These are phyloP conservation scores for Wickerhamiella hasegawae DNA, from an alignment of 805 yeast species.

Conservation along the genomic window DNA sequence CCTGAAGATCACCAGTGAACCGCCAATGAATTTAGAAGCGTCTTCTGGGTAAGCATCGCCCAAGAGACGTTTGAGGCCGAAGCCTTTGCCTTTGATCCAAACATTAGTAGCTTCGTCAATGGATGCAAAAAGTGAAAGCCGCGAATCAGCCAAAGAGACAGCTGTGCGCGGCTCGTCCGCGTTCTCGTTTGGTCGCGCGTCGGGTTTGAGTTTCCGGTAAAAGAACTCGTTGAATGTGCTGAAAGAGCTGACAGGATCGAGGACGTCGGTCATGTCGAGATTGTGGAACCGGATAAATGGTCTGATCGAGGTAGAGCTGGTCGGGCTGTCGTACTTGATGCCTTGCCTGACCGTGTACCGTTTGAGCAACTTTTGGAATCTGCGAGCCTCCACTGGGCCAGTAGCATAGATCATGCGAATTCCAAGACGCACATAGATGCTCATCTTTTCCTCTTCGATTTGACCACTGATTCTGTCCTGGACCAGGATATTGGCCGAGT, in stretches of 20 bases:
- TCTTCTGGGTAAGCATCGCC: conserved; percentile 26
- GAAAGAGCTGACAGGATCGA: conserved; percentile 34
- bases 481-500: conserved; percentile 86
- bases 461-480: conserved; percentile 85
- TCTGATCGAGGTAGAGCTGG: conserved; percentile 48
- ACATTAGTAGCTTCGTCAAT: conserved; percentile 47
- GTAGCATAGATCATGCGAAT: conserved; percentile 70
- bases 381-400: conserved; percentile 69
- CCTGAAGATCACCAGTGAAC: conserved; percentile 65
- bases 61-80: conserved; percentile 49
- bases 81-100: conserved; percentile 82
- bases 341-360: conserved; percentile 72
- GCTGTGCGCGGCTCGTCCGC: conserved; percentile 32
- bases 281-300: conserved; percentile 72
- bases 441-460: conserved; percentile 85
- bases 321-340: conserved; percentile 55
- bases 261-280: conserved; percentile 59
- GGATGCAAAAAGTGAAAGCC: conserved; percentile 54
- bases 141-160: conserved; percentile 75
- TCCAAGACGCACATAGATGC: conserved; percentile 74
- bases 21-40: conserved; percentile 26
- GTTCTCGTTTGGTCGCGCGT: conserved; percentile 56
- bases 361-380: conserved; percentile 54
- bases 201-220: conserved; percentile 58
- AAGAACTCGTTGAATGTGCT: conserved; percentile 79